Conservation (phyloP, 352 stramenopile genomes). For the Globisporangium recalcitrans region DNA sequence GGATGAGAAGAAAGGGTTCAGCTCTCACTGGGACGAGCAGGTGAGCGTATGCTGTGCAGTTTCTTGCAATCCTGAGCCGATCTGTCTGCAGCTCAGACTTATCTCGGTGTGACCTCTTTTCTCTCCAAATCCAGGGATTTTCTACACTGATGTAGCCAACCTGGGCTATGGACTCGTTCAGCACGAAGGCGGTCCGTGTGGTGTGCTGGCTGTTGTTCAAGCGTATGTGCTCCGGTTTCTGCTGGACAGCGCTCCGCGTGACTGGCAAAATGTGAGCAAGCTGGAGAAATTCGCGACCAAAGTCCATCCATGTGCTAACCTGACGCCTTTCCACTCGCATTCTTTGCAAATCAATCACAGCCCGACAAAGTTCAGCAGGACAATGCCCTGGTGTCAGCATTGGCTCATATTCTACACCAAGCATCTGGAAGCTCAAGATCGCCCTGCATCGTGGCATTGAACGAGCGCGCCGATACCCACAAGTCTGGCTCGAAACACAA, state of each 20-base stretch:
- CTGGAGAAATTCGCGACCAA: not conserved
- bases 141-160: slow-evolving; percentile 41
- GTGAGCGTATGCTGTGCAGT: slow-evolving; percentile 13
- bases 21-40: slow-evolving; percentile 65
- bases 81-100: not conserved
- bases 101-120: not conserved
- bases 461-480: slow-evolving; percentile 12
- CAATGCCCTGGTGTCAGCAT: slow-evolving; percentile 36
- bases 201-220: slow-evolving; percentile 92
- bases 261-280: slow-evolving; percentile 65
- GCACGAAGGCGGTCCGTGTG: slow-evolving; percentile 91
- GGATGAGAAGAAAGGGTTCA: slow-evolving; percentile 49
- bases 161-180: slow-evolving; percentile 90
- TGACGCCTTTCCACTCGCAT: not conserved
- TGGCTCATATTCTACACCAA: slow-evolving; percentile 71
- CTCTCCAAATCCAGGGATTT: slow-evolving; percentile 47
- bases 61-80: not conserved
- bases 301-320: not conserved
- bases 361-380: slow-evolving; percentile 33
- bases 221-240: slow-evolving; percentile 87
- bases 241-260: slow-evolving; percentile 24
- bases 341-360: slow-evolving; percentile 26
- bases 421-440: slow-evolving; percentile 16
- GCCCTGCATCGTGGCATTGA: slow-evolving; percentile 37
- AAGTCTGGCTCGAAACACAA: slow-evolving; percentile 22